A percentile compares a stretch with the other conserved stretches of the same genome.
phyloP scores from a whole-genome alignment of 495 filamentous ascomycete genomes.

The Chaetomidium leptoderma region DNA sequence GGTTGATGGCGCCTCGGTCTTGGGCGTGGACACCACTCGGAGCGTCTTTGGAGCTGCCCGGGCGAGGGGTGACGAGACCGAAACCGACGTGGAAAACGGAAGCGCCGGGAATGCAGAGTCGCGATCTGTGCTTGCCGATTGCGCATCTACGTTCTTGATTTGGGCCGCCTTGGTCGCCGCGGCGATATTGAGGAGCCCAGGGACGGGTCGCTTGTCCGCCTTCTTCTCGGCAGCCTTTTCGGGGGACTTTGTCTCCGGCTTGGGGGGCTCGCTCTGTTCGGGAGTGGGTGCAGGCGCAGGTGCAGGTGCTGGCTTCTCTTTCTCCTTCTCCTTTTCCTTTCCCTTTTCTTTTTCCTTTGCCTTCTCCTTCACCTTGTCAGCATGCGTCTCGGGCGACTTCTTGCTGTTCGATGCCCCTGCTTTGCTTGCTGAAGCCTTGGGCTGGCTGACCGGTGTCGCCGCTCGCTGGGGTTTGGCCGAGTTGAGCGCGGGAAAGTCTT shows the following conservation, averaged over 20 bases:
- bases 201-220: slow-evolving; percentile 50
- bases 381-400: slow-evolving; percentile 19
- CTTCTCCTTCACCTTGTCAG: slow-evolving; percentile 17
- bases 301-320: slow-evolving; percentile 6
- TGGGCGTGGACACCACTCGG: slow-evolving; percentile 68
- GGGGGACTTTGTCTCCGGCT: slow-evolving; percentile 14
- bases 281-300: neutral
- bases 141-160: slow-evolving; percentile 24
- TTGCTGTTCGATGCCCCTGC: slow-evolving; percentile 17
- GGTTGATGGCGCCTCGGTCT: slow-evolving; percentile 55
- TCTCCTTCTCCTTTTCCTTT: slow-evolving; percentile 15
- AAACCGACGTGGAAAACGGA: slow-evolving; percentile 49
- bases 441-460: slow-evolving; percentile 21
- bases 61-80: slow-evolving; percentile 44
- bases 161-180: slow-evolving; percentile 46
- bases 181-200: slow-evolving; percentile 61
- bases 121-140: slow-evolving; percentile 29
- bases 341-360: slow-evolving; percentile 20
- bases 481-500: slow-evolving; percentile 57
- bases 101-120: slow-evolving; percentile 46
- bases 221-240: slow-evolving; percentile 52
- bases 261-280: slow-evolving; percentile 35
- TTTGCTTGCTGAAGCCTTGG: slow-evolving; percentile 29
- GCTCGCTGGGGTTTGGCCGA: slow-evolving; percentile 33
- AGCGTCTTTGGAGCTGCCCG: slow-evolving; percentile 54